Base-by-base conservation (phyloP, 2,329 filamentous ascomycete species). In the Beauveria caledonica region DNA sequence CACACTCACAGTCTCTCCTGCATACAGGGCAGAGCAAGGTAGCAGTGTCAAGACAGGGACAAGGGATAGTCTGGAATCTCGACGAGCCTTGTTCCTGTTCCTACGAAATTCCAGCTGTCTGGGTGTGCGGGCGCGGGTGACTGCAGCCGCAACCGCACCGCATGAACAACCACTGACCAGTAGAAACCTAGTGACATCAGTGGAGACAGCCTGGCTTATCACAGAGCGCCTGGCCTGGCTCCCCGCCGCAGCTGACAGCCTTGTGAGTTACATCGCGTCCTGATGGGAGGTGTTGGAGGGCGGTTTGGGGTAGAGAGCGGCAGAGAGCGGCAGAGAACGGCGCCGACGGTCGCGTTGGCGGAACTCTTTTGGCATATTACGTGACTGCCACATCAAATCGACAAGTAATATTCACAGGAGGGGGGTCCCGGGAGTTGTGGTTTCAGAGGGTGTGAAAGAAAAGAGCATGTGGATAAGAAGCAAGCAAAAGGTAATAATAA, bases 171-270 rank as follows among this genome's bases (percentile, higher is more conserved):
- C 17, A 58, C 17, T 36, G 7, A 25, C 25, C 25, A 25, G 25
- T 25, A n/a, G 8, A 44, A 36, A 5, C 33, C 4, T 39, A 57
- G 46, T 33, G 29, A 23, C 25, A 39, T 50, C 55, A 50, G 21
- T n/a, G 19, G 49, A 52, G 57, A 19, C 49, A 39, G 49, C 19
- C 40, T 25, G 46, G 57, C 57, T 45, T 49, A 36, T 59, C n/a
- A 36, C 25, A 27, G n/a, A 53, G 49, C 36, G 40, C 49, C 27
- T 13, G 36, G 40, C 49, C 27, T 13, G 36, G 17, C 5, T 52
- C n/a, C 48, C 57, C 48, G 57, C 40, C 39, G n/a, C 39, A 59
- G 48, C 57, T 59, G 48, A 53, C 57, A 59, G 48, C 57, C 57
- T 39, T 53, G 48, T 19, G 27, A 45, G 57, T 59, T 53, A 59